Evolutionary conservation across 176 grass and related monocot genomes (phyloP).

Genomic region (Zoysia pacifica): DNA sequence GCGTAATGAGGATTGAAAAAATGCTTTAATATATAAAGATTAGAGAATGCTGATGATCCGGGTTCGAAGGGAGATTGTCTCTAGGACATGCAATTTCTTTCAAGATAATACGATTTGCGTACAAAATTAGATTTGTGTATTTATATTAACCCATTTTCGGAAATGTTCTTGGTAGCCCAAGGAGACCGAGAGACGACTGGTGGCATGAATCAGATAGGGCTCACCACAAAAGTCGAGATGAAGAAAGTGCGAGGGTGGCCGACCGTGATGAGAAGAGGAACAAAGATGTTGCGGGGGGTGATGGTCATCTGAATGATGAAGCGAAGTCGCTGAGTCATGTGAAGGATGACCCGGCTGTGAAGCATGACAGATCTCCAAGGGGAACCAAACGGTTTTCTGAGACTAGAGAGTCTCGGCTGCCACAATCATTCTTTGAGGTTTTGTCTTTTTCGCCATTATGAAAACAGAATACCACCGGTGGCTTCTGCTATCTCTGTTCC

Average conservation of each 20-base stretch:
- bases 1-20: no score
- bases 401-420: slow-evolving; percentile 34
- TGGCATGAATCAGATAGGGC: slow-evolving; percentile 51
- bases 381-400: slow-evolving; percentile 54
- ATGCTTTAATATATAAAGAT: no score
- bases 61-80: neutral
- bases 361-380: slow-evolving; percentile 46
- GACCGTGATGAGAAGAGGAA: slow-evolving; percentile 27
- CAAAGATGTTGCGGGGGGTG: slow-evolving; percentile 18
- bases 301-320: slow-evolving; percentile 27
- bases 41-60: neutral
- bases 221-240: slow-evolving; percentile 39
- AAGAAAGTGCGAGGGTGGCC: slow-evolving; percentile 6
- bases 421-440: slow-evolving; percentile 62
- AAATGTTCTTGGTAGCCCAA: slow-evolving; percentile 43
- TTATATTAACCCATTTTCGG: slow-evolving; percentile 10
- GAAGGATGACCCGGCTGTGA: slow-evolving; percentile 30
- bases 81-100: neutral
- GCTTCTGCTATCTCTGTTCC: slow-evolving; percentile 12
- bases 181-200: slow-evolving; percentile 50
- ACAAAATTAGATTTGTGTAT: neutral
- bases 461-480: slow-evolving; percentile 11
- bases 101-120: neutral
- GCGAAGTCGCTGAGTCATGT: slow-evolving; percentile 27
- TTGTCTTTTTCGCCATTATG: slow-evolving; percentile 14